These are phyloP conservation scores for Ganoderma lucidum DNA, from an alignment of 1,284 basidiomycete genomes.

Conservation along the genomic window DNA sequence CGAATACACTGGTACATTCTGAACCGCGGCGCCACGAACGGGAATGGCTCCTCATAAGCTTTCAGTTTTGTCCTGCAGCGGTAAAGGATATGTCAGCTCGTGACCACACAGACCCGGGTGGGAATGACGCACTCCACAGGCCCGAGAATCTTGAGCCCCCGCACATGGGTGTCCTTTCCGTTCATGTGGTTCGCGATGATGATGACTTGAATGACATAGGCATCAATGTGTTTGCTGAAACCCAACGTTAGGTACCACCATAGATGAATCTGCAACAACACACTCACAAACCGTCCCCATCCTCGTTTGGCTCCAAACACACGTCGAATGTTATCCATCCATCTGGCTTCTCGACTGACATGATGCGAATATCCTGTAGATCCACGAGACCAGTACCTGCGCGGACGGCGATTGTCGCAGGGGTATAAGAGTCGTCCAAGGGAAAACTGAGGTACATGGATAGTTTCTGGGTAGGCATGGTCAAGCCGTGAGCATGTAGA, in stretches of 20 bases:
- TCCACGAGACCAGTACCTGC: slow-evolving; percentile 94
- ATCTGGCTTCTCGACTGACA: slow-evolving; percentile 89
- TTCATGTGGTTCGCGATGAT: slow-evolving; percentile 96
- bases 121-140: slow-evolving; percentile 73
- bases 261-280: slow-evolving; percentile 35
- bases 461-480: slow-evolving; percentile 72
- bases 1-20: slow-evolving; percentile 84
- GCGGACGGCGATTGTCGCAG: slow-evolving; percentile 87
- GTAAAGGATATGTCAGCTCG: background rate
- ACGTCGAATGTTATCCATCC: slow-evolving; percentile 96
- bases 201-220: slow-evolving; percentile 91
- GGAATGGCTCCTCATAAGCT: slow-evolving; percentile 70
- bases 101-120: too few species aligned
- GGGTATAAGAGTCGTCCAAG: slow-evolving; percentile 97
- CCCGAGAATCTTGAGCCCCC: slow-evolving; percentile 88
- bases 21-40: slow-evolving; percentile 71
- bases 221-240: slow-evolving; percentile 83
- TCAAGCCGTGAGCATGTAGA: background rate
- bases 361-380: slow-evolving; percentile 89
- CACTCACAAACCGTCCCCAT: slow-evolving; percentile 75
- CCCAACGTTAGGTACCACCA: background rate
- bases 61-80: slow-evolving; percentile 40
- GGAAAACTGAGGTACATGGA: slow-evolving; percentile 89
- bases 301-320: slow-evolving; percentile 80
- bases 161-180: slow-evolving; percentile 98